These are phyloP conservation scores for Thalassia testudinum DNA, from an alignment of 116 monocot species.

Conservation along the genomic window DNA sequence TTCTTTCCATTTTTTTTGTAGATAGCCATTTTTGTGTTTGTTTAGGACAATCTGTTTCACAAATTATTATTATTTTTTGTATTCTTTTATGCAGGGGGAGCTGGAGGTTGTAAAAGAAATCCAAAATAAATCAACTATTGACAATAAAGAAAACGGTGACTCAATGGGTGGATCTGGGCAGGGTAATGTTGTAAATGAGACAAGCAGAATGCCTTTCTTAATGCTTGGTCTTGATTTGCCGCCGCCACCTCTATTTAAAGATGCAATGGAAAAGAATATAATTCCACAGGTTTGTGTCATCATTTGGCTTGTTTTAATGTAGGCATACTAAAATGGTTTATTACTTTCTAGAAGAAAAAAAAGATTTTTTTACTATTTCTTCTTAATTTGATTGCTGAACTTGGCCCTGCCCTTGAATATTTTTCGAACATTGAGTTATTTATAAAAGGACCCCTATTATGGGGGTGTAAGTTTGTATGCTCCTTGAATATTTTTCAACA, in stretches of 20 bases:
- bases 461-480: too few species aligned
- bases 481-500: too few species aligned
- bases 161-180: conserved; percentile 20
- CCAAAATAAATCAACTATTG: conserved; percentile 33
- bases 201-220: conserved; percentile 66
- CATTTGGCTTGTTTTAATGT: neutral
- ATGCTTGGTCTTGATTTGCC: conserved; percentile 99
- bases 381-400: too few species aligned
- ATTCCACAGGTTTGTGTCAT: conserved; percentile 70
- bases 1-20: neutral
- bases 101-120: conserved; percentile 92
- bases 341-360: neutral
- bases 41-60: neutral
- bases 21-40: too few species aligned
- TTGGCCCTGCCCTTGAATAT: too few species aligned
- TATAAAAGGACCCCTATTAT: too few species aligned
- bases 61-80: too few species aligned
- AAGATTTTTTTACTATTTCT: too few species aligned
- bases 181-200: conserved; percentile 42
- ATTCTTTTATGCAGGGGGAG: conserved; percentile 86
- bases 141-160: conserved; percentile 46
- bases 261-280: conserved; percentile 99
- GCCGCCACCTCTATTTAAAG: conserved; percentile 97
- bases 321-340: neutral
- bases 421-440: too few species aligned